Base-by-base conservation (phyloP, 176 grass and related monocot genomes). In the Pharus latifolius region DNA sequence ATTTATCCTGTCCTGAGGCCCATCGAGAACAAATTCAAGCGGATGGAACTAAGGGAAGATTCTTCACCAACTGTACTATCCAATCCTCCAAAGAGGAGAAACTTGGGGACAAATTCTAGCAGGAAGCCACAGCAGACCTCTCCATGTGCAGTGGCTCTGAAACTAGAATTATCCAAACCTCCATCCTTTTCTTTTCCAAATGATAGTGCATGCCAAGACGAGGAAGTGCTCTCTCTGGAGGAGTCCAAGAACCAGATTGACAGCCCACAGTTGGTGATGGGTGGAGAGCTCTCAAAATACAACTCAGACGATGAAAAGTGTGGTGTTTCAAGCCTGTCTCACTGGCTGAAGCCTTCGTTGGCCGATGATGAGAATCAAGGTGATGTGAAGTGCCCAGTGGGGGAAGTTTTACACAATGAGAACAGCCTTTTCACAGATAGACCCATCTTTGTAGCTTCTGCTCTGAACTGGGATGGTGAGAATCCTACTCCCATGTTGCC, bases 1-100 rank as follows among this genome's bases (percentile, higher is more conserved):
- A 15, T 76, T 8, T 91, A 91, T 51, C 90, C 90, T 51, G 63
- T 80, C 35, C 12, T 85, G 19, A 91, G 84, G 73, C 68, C 83
- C 1, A 75, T 88, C 5, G 85, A 92, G 19, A 82, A 92, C 32
- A 20, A 56, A 30, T 13, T 69, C 64, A 8, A 75, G 1, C 14
- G 15, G 27, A 49, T 50, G n/a, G 50, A 72, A 48, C 18, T 51
- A 10, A 10, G 11, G 49, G 48, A 56, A 82, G 19, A 56, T 30
- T 74, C 43, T 42, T 51, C 40, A 40, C 44, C 49, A 33, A 19
- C 26, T 15, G 8, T 35, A 28, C 45, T 40, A 10, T 61, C 33
- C 3, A 38, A 25, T 47, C 20, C 32, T 62, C 38, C 19, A 16
- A 75, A 49, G 19, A 5, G 4, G 37, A 70, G 12, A 69, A 70